A percentile compares a stretch with the other conserved stretches of the same genome.
Evolutionary conservation across 2,329 filamentous ascomycete species (phyloP).

Genomic region (Elsinoe arachidis): DNA sequence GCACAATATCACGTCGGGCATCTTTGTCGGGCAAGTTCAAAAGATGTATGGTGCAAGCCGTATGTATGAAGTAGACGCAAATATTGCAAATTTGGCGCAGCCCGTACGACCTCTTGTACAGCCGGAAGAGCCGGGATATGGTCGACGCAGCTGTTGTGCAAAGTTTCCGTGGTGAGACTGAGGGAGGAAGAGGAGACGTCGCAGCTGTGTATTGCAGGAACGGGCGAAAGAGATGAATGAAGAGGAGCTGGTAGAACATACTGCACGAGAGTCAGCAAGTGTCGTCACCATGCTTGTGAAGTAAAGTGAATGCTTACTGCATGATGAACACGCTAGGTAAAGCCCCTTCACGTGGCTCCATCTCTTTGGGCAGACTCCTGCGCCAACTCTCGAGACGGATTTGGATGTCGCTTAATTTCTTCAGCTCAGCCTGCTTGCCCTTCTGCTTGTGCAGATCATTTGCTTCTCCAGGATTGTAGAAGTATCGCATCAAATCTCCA

Average conservation of each 20-base stretch:
- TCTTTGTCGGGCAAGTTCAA: slow-evolving; percentile 90
- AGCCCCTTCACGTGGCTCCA: slow-evolving; percentile 83
- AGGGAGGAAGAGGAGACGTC: slow-evolving; percentile 72
- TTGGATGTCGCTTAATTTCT: slow-evolving; percentile 86
- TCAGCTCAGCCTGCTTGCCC: slow-evolving; percentile 75
- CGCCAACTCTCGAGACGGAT: slow-evolving; percentile 85
- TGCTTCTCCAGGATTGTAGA: slow-evolving; percentile 63
- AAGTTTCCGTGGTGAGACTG: slow-evolving; percentile 82
- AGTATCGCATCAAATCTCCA: slow-evolving; percentile 77
- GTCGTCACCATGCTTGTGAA: not conserved
- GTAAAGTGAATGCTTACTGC: slow-evolving; percentile 59
- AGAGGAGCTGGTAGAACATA: slow-evolving; percentile 95
- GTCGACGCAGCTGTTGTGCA: slow-evolving; percentile 82
- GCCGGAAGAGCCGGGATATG: slow-evolving; percentile 86
- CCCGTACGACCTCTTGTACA: slow-evolving; percentile 89
- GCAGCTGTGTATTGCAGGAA: slow-evolving; percentile 83
- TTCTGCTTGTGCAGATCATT: slow-evolving; percentile 50
- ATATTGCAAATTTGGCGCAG: slow-evolving; percentile 93
- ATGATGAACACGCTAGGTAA: slow-evolving; percentile 72
- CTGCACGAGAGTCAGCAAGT: slow-evolving; percentile 39
- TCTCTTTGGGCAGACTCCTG: slow-evolving; percentile 69
- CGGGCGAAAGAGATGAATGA: slow-evolving; percentile 90
- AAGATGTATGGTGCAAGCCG: slow-evolving; percentile 87
- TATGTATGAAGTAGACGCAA: slow-evolving; percentile 90
- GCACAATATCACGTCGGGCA: slow-evolving; percentile 77